Evolutionary conservation across 2,329 filamentous ascomycete genomes (phyloP).

Genomic region (Talaromyces sp.): DNA sequence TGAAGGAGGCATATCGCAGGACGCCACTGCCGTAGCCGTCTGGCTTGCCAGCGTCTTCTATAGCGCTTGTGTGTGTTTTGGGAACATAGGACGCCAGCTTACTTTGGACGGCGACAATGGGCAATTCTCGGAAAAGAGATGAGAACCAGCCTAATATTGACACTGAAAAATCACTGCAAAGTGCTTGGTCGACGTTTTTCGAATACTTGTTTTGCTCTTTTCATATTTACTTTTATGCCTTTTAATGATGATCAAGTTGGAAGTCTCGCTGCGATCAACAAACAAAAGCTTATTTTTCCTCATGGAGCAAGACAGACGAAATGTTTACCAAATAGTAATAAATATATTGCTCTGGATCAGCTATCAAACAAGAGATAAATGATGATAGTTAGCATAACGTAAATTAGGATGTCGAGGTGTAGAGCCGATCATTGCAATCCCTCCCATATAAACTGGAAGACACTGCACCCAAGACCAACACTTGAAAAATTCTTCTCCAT

Average conservation of each 20-base stretch:
- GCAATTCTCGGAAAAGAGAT: slow-evolving; percentile 1
- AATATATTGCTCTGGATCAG: not conserved
- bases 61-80: slow-evolving; percentile 92
- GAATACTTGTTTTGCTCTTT: not conserved
- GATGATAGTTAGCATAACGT: not conserved
- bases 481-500: slow-evolving; percentile 49
- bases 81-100: slow-evolving; percentile 83
- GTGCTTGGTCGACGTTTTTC: not conserved
- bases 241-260: slow-evolving; percentile 6
- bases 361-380: not conserved
- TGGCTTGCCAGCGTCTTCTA: slow-evolving; percentile 95
- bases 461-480: slow-evolving; percentile 60
- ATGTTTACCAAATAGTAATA: not conserved
- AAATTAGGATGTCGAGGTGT: slow-evolving; percentile 34
- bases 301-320: not conserved
- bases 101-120: slow-evolving; percentile 42
- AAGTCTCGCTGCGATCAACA: not conserved
- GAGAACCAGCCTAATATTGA: not conserved
- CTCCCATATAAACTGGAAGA: slow-evolving; percentile 49
- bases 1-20: slow-evolving; percentile 41
- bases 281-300: not conserved
- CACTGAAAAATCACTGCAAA: too few species aligned
- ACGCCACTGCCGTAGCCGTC: slow-evolving; percentile 63
- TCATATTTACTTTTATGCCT: not conserved
- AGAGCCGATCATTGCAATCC: slow-evolving; percentile 60